Percentiles rank a stretch among this genome's conserved stretches.
Conservation (phyloP, 2,329 filamentous ascomycete species). For the Aspergillus viridinutans region DNA sequence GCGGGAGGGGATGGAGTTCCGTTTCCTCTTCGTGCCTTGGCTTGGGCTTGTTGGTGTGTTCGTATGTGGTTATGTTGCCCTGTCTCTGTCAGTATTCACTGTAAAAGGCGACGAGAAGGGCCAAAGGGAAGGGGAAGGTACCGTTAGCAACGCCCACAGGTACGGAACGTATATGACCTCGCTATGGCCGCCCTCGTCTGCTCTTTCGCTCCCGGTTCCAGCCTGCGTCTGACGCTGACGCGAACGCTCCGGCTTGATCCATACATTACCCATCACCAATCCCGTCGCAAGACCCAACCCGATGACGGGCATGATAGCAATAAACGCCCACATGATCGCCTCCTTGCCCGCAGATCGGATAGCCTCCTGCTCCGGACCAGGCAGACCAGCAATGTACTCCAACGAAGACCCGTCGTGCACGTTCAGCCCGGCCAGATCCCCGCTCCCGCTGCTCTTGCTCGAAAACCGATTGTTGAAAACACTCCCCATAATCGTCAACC, state of each 20-base stretch:
- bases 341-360: slow-evolving; percentile 46
- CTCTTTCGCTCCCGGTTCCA: slow-evolving; percentile 1
- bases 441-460: slow-evolving; percentile 21
- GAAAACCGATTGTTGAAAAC: slow-evolving; percentile 60
- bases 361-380: slow-evolving; percentile 29
- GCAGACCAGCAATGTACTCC: slow-evolving; percentile 32
- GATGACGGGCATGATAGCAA: slow-evolving; percentile 59
- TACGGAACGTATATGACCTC: slow-evolving; percentile 31
- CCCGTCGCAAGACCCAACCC: slow-evolving; percentile 44
- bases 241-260: slow-evolving; percentile 38
- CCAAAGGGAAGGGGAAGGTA: slow-evolving; percentile 5
- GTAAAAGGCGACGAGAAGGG: neutral
- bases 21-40: neutral
- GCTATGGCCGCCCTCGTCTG: slow-evolving; percentile 14
- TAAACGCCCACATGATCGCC: slow-evolving; percentile 63
- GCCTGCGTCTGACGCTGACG: slow-evolving; percentile 2
- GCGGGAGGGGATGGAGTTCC: neutral
- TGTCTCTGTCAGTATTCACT: slow-evolving; percentile 2
- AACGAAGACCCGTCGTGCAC: slow-evolving; percentile 37
- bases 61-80: slow-evolving; percentile 23
- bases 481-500: slow-evolving; percentile 63
- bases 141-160: slow-evolving; percentile 29
- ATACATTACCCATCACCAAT: slow-evolving; percentile 50
- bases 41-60: slow-evolving; percentile 19
- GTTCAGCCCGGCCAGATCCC: slow-evolving; percentile 25